Conservation (phyloP, 495 filamentous ascomycete genomes). For the Articulospora tetracladia region DNA sequence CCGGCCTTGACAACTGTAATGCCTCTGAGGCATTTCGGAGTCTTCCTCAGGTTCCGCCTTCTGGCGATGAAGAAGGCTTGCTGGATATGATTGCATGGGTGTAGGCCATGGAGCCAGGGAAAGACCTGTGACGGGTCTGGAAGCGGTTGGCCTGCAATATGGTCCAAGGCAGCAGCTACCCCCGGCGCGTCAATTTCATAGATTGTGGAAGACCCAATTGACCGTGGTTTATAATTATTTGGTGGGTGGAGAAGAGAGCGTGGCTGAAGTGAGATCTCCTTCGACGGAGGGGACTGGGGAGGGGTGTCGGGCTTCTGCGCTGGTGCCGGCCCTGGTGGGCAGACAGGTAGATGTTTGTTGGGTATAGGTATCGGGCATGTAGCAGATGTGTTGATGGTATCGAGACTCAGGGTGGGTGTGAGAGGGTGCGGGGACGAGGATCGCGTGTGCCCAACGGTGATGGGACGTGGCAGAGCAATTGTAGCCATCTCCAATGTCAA, state of each 20-base stretch:
- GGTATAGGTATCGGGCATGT: conserved; percentile 59
- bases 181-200: conserved; percentile 68
- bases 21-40: conserved; percentile 75
- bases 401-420: conserved; percentile 45
- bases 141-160: conserved; percentile 69
- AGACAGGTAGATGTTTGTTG: conserved; percentile 85
- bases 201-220: conserved; percentile 56
- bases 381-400: conserved; percentile 38
- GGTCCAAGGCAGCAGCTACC: conserved; percentile 68
- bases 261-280: conserved; percentile 45
- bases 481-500: conserved; percentile 40
- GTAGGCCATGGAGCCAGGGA: conserved; percentile 97
- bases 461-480: conserved; percentile 47
- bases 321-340: conserved; percentile 72
- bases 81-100: conserved; percentile 83
- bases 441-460: conserved; percentile 36
- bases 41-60: conserved; percentile 63
- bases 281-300: conserved; percentile 59
- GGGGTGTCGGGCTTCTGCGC: conserved; percentile 58
- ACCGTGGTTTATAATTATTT: conserved; percentile 48
- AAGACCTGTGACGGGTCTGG: conserved; percentile 83
- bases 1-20: conserved; percentile 88
- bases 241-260: conserved; percentile 74
- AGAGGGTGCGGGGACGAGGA: conserved; percentile 43
- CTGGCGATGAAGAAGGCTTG: conserved; percentile 82